Evolutionary conservation across 768 basidiomycete genomes (phyloP).

Genomic region (Candolleomyces aberdarensis): DNA sequence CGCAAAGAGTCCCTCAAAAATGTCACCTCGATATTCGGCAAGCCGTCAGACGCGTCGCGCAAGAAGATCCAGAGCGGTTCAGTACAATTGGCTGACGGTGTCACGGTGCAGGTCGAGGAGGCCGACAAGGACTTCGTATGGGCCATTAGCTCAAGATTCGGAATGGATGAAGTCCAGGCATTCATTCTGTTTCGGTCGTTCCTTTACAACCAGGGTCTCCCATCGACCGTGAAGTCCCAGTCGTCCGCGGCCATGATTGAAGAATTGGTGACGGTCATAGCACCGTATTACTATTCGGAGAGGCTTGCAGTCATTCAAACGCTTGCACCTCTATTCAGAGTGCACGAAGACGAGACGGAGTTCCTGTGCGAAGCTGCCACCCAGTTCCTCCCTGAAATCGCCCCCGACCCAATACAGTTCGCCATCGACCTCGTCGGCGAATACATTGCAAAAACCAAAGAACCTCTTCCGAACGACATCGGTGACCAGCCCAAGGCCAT

Average conservation of each 20-base stretch:
- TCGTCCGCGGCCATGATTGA: conserved; percentile 44
- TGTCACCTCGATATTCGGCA: conserved; percentile 60
- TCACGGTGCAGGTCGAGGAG: conserved; percentile 59
- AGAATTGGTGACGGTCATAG: conserved; percentile 67
- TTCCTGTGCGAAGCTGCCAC: conserved; percentile 51
- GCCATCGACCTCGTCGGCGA: conserved; percentile 56
- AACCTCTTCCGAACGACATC: conserved; percentile 42
- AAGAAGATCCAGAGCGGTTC: conserved; percentile 64
- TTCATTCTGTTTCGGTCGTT: conserved; percentile 73
- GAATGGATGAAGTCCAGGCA: conserved; percentile 80
- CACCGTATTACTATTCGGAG: conserved; percentile 81
- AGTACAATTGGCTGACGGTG: conserved; percentile 66
- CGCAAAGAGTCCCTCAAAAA: conserved; percentile 57
- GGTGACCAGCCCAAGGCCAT: conserved; percentile 54
- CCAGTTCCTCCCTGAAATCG: conserved; percentile 53
- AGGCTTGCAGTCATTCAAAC: conserved; percentile 66
- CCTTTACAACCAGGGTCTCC: conserved; percentile 73
- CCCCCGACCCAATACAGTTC: conserved; percentile 66
- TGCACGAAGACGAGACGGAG: conserved; percentile 51
- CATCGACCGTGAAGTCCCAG: conserved; percentile 27
- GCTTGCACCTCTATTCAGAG: conserved; percentile 73
- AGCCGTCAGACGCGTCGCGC: conserved; percentile 64
- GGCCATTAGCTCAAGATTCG: conserved; percentile 69
- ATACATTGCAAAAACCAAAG: conserved; percentile 54
- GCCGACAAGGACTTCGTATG: conserved; percentile 67